phyloP scores from a whole-genome alignment of 148 eudicot species.

The Chenopodium quinoa region DNA sequence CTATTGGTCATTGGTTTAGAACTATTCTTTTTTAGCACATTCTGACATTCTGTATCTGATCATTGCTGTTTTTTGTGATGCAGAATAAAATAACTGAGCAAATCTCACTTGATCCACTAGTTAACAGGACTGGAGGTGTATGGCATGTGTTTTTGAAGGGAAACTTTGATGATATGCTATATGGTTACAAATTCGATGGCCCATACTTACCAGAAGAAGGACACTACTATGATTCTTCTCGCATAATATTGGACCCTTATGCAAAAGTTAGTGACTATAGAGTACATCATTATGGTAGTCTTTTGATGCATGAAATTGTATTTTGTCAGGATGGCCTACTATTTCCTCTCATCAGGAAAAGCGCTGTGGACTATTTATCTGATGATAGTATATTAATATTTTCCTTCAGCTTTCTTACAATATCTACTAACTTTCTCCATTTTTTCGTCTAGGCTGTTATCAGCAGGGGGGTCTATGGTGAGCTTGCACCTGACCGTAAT shows the following conservation, averaged over 20 bases:
- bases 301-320: not conserved
- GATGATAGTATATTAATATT: not conserved
- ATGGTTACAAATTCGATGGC: conserved; percentile 82
- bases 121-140: conserved; percentile 82
- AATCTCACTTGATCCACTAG: conserved; percentile 68
- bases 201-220: conserved; percentile 75
- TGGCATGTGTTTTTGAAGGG: conserved; percentile 92
- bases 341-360: conserved; percentile 4
- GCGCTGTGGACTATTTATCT: not conserved
- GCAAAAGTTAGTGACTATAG: conserved; percentile 64
- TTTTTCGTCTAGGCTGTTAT: conserved; percentile 65
- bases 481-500: conserved; percentile 59
- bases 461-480: conserved; percentile 82
- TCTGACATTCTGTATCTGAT: not conserved
- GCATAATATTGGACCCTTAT: conserved; percentile 79
- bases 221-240: conserved; percentile 71
- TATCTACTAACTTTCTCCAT: conserved; percentile 16
- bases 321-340: conserved; percentile 8
- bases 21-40: not conserved
- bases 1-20: not conserved
- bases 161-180: conserved; percentile 66
- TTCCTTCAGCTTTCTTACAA: not conserved
- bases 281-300: not conserved
- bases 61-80: conserved; percentile 23
- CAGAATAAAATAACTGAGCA: conserved; percentile 77